Base-by-base conservation (phyloP, 352 stramenopile genomes). In the Phytophthora uliginosa region DNA sequence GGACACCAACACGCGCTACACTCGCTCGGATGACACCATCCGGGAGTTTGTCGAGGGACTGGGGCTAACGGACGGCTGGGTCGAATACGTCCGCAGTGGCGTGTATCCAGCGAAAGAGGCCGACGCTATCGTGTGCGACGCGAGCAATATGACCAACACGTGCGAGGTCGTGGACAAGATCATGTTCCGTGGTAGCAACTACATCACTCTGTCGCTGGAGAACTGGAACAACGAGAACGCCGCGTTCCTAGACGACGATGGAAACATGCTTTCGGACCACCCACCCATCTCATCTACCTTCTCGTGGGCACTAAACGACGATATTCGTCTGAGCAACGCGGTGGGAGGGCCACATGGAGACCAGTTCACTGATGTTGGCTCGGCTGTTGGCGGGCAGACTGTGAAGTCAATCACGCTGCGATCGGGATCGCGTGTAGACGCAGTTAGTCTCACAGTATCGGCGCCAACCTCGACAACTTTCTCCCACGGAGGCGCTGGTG, bases 91-190 rank as follows among this genome's bases (percentile, higher is more conserved):
- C 9, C 81, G 81, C 50, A 78, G 76, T 13, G 78, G 78, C 20
- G 68, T 76, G 20, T 66, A 76, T 4, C 81, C 81, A 0, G 69
- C 68, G 0, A 69, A 76, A 10, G 81, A 76, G 18, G 71, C 70
- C 4, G 69, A 80, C n/a, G 78, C 81, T 28, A 62, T 88, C 28
- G 76, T 74, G 28, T 88, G 81, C 45, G 67, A 74, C 18, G 51
- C 68, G 4, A 69, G 54, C 13, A 74, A 74, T 45, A 78, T 82
- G 52, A 79, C 71, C 17, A 75, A 84, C 59, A 62, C 67, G 45
- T 88, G 81, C 42, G 81, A 88, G 26, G 78, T 85, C 34, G 78
- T 88, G 7, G 81, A 85, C 78, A 88, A 88, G 68, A 84, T 88
- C 47, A 51, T 88, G 55, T 88, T 83, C 66, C 78, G 81, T 20